Evolutionary conservation across 2,329 filamentous ascomycete genomes (phyloP), one percentile per base, ranked within the genome.

Genomic region (Zasmidium angulare): DNA sequence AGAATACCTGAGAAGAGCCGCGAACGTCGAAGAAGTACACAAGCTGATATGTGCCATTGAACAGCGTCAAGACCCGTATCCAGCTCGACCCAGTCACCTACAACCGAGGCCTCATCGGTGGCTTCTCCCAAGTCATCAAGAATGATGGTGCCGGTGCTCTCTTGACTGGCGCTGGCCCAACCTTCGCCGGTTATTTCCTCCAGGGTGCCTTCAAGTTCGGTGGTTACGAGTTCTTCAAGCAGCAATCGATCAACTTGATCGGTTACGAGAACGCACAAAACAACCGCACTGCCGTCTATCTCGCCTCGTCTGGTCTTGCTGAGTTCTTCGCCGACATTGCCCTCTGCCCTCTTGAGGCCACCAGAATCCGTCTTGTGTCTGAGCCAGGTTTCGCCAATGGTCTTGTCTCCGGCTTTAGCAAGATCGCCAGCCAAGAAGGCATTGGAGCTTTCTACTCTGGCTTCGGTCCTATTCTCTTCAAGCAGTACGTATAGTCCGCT

Each of bases 151-250:
- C 89, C 74, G 89, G 88, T 77, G 91, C 91, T 77, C 87, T 96
- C 72, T 82, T 91, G 77, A 96, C 91, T 69, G 91, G 91, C 79
- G 85, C 87, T 77, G 91, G 91, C 69, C 91, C 91, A 72, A 96
- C 91, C 75, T 87, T 87, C 69, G 89, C 91, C 67, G 91, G 91
- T 78, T 96, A 96, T 83, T 96, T 96, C 88, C 87, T 96, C 72
- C 91, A 96, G 82, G 91, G 91, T 76, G 89, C 90, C 72, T 87
- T 95, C 85, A 96, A 96, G 83, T 95, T 95, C 78, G 91, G 91
- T 78, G 91, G 91, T 77, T 96, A 96, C 80, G 91, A 96, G 82
- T 88, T 96, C 82, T 96, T 96, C 89, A 96, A 96, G 88, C 86
- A 93, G 82, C 89, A 95, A 81, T 86, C 82, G 75, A 95, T 96